These are phyloP conservation scores for Punica granatum DNA, from an alignment of 345 rosid genomes.

Conservation along the genomic window DNA sequence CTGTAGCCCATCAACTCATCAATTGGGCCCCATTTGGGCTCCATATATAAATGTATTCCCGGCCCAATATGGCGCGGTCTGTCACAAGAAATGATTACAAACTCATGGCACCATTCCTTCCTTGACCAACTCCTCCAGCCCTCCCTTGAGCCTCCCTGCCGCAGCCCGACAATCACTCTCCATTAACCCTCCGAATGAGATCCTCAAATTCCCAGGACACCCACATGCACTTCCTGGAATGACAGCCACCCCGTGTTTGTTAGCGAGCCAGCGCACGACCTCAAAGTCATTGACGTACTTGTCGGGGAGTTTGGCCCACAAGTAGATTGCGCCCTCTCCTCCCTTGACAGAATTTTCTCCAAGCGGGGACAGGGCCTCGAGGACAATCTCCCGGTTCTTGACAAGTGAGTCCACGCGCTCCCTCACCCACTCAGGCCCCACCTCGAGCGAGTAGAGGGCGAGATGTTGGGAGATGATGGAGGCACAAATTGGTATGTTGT, in stretches of 20 bases:
- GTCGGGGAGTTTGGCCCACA: constrained; percentile 88
- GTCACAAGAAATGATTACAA: not conserved
- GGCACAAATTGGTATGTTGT: constrained; percentile 93
- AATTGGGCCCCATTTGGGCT: no score
- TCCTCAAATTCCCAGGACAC: constrained; percentile 59
- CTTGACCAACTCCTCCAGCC: constrained; percentile 60
- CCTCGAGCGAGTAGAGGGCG: constrained; percentile 68
- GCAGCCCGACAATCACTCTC: constrained; percentile 66
- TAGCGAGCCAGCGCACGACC: constrained; percentile 84
- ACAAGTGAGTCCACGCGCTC: constrained; percentile 67
- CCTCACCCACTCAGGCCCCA: constrained; percentile 68
- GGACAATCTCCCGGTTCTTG: constrained; percentile 68
- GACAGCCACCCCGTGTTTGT: constrained; percentile 68
- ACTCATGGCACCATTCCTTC: constrained; percentile 36
- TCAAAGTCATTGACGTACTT: constrained; percentile 30
- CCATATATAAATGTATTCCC: not conserved
- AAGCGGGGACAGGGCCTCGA: constrained; percentile 66
- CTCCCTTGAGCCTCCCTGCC: constrained; percentile 56
- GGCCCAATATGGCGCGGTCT: not conserved
- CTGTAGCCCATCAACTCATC: no score
- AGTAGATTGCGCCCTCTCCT: constrained; percentile 91
- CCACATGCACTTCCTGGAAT: constrained; percentile 80
- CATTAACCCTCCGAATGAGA: constrained; percentile 72
- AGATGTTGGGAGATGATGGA: constrained; percentile 73
- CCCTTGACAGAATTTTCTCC: constrained; percentile 74